Evolutionary conservation across 2,329 filamentous ascomycete species (phyloP).

Genomic region (Monilinia laxa): DNA sequence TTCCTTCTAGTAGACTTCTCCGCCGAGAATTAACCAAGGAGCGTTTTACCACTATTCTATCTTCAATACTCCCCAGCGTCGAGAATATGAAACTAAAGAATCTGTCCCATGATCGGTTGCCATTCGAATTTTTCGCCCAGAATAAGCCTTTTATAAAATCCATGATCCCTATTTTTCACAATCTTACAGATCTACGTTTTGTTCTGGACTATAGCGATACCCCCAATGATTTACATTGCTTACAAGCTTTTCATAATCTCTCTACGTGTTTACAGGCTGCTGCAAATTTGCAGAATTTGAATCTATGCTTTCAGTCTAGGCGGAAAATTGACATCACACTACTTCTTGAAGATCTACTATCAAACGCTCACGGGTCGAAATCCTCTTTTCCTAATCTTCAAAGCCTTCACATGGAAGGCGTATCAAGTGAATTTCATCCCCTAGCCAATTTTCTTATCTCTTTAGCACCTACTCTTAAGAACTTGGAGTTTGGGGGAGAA

Average conservation of each 20-base stretch:
- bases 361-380: not conserved
- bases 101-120: slow-evolving; percentile 36
- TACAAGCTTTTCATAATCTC: slow-evolving; percentile 29
- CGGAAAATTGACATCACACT: slow-evolving; percentile 7
- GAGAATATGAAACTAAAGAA: slow-evolving; percentile 21
- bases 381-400: not conserved
- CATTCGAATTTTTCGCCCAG: slow-evolving; percentile 38
- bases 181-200: slow-evolving; percentile 29
- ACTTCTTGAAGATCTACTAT: not conserved
- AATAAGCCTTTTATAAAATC: slow-evolving; percentile 23
- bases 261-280: slow-evolving; percentile 28
- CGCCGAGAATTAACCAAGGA: slow-evolving; percentile 31
- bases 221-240: slow-evolving; percentile 8
- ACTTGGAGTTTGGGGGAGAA: slow-evolving; percentile 48
- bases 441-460: slow-evolving; percentile 1
- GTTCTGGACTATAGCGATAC: slow-evolving; percentile 31
- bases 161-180: slow-evolving; percentile 27
- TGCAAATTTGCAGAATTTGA: slow-evolving; percentile 26
- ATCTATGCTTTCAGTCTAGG: slow-evolving; percentile 30
- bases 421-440: not conserved
- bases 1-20: slow-evolving; percentile 33
- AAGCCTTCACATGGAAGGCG: slow-evolving; percentile 14
- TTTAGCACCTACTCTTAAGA: slow-evolving; percentile 40
- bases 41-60: slow-evolving; percentile 32
- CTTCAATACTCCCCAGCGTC: slow-evolving; percentile 17